Evolutionary conservation across 352 stramenopile genomes (phyloP).

Genomic region (Phytophthora sansomeana): DNA sequence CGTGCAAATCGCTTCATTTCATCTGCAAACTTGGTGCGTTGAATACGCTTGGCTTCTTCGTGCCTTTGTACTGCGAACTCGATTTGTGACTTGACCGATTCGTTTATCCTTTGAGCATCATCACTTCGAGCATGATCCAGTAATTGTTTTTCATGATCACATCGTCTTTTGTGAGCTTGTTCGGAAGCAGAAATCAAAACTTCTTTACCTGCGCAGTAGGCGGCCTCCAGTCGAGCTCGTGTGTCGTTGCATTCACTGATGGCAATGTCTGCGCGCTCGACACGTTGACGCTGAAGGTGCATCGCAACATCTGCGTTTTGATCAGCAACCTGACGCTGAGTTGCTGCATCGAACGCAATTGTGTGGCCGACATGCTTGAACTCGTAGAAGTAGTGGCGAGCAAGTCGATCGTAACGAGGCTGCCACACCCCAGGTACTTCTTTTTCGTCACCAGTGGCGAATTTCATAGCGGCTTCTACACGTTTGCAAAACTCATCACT

Average conservation of each 20-base stretch:
- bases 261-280: conserved; percentile 40
- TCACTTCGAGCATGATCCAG: conserved; percentile 30
- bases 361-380: conserved; percentile 72
- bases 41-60: conserved; percentile 24
- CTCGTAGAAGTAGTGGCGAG: conserved; percentile 76
- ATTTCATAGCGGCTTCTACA: conserved; percentile 44
- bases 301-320: conserved; percentile 18
- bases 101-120: conserved; percentile 32
- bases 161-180: conserved; percentile 14
- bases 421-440: conserved; percentile 44
- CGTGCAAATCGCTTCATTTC: conserved; percentile 40
- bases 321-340: conserved; percentile 9
- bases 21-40: conserved; percentile 35
- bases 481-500: conserved; percentile 56
- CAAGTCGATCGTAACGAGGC: conserved; percentile 56
- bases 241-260: conserved; percentile 51
- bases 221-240: conserved; percentile 35
- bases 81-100: conserved; percentile 12
- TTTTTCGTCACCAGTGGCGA: background rate
- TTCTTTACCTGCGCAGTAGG: conserved; percentile 39
- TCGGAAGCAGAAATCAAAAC: conserved; percentile 4
- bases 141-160: conserved; percentile 29
- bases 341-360: conserved; percentile 40
- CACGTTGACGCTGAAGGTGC: conserved; percentile 32
- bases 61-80: conserved; percentile 24